These are phyloP conservation scores for Kodamaea ohmeri DNA, from an alignment of 1,139 yeast species.

Conservation along the genomic window DNA sequence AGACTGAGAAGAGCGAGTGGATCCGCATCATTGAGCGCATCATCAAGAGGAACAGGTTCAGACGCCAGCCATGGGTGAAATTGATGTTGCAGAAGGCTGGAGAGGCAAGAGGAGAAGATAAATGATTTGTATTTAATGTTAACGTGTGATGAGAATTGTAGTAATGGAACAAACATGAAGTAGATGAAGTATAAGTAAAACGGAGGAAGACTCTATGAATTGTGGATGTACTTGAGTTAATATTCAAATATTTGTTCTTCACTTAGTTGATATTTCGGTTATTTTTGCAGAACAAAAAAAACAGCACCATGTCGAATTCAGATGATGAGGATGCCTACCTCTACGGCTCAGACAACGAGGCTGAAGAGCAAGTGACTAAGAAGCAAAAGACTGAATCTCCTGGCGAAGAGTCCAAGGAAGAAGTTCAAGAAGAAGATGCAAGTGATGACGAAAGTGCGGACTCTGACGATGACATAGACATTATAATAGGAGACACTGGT, in stretches of 20 bases:
- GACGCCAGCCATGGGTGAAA: slow-evolving; percentile 73
- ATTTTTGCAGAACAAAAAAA: slow-evolving; percentile 1
- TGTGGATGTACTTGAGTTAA: background rate
- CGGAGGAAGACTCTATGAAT: background rate
- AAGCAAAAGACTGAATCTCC: slow-evolving; percentile 18
- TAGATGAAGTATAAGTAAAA: background rate
- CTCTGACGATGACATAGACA: slow-evolving; percentile 49
- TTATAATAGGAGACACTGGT: slow-evolving; percentile 31
- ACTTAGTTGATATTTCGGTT: background rate
- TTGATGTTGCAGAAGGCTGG: slow-evolving; percentile 33
- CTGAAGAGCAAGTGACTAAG: slow-evolving; percentile 24
- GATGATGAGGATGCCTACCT: slow-evolving; percentile 85
- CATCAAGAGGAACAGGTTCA: slow-evolving; percentile 50
- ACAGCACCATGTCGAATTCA: slow-evolving; percentile 17
- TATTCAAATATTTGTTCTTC: no score
- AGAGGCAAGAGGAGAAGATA: slow-evolving; percentile 5
- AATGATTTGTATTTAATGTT: slow-evolving; percentile 6
- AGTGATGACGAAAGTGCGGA: slow-evolving; percentile 27
- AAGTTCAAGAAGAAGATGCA: slow-evolving; percentile 18
- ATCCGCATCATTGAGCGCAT: slow-evolving; percentile 50
- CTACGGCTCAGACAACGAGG: slow-evolving; percentile 71
- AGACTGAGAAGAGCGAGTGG: slow-evolving; percentile 57
- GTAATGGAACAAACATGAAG: background rate
- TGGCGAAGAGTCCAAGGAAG: slow-evolving; percentile 14
- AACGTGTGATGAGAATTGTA: slow-evolving; percentile 5